A percentile compares a stretch with the other conserved stretches of the same genome.
Evolutionary conservation across 2,329 filamentous ascomycete species (phyloP).

Genomic region (Nectriaceae sp.): DNA sequence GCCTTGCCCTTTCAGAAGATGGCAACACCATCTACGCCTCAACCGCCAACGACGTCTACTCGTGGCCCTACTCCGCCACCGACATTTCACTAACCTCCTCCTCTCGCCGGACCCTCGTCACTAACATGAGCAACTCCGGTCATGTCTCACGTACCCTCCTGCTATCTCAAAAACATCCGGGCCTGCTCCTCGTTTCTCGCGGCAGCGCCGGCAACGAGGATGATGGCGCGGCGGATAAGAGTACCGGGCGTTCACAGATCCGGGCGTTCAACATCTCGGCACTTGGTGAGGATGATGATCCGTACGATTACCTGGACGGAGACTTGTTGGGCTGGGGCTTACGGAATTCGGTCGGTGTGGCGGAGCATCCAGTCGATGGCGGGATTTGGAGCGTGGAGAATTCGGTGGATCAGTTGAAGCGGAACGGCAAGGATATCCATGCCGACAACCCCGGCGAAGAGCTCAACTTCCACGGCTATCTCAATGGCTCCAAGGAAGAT

Average conservation of each 20-base stretch:
- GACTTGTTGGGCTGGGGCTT: conserved; percentile 66
- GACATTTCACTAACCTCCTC: conserved; percentile 44
- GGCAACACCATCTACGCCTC: conserved; percentile 60
- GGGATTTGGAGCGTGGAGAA: conserved; percentile 68
- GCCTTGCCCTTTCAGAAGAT: conserved; percentile 54
- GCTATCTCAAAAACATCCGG: conserved; percentile 55
- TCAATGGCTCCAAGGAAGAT: conserved; percentile 38
- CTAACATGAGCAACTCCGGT: conserved; percentile 62
- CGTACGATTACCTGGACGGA: conserved; percentile 51
- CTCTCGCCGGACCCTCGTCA: conserved; percentile 53
- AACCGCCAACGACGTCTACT: conserved; percentile 57
- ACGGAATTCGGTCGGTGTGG: conserved; percentile 71
- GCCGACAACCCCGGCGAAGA: conserved; percentile 73
- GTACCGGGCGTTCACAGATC: conserved; percentile 66
- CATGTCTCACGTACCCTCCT: conserved; percentile 70
- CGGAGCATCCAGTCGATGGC: conserved; percentile 57
- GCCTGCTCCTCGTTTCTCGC: conserved; percentile 64
- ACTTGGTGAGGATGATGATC: conserved; percentile 22
- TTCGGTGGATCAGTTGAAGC: conserved; percentile 63
- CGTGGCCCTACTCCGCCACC: conserved; percentile 65
- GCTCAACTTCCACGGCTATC: conserved; percentile 69
- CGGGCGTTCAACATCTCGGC: conserved; percentile 54
- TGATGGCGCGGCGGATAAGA: conserved; percentile 47
- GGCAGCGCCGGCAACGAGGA: conserved; percentile 68
- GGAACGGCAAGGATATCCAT: conserved; percentile 62